Evolutionary conservation across 2,329 filamentous ascomycete species (phyloP), one percentile per base, ranked within the genome.

Genomic region (Orbilia brochopaga): DNA sequence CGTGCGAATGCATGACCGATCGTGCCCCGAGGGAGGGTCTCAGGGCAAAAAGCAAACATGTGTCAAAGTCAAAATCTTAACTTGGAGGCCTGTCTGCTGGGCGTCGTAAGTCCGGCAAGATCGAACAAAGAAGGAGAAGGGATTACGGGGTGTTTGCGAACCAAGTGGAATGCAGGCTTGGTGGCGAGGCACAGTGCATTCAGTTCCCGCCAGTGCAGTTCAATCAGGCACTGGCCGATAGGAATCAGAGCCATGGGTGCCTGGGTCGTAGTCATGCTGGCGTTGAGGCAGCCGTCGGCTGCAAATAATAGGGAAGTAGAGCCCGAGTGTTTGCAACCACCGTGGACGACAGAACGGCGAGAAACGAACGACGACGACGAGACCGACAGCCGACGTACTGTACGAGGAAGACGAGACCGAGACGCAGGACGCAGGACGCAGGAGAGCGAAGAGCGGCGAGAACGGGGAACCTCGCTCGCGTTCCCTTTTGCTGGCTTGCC

Each of bases 21-120:
- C 66, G 17, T 64, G 40, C 56, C 66, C 66, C 59, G 54, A 53
- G 50, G n/a, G 62, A 57, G 50, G 55, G 67, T 61, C 42, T 65
- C 60, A 61, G 37, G 30, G 17, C 40, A 65, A 65, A 72, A 72
- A 72, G 60, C 60, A 64, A 72, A 65, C 51, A 72, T 56, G 51
- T 21, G 35, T 51, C 27, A 62, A 51, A 35, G 54, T 63, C 55
- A 46, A 54, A 40, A 59, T 55, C 51, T 56, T 44, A 58, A 56
- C 24, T n/a, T 32, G 44, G 35, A 52, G 48, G 59, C 66, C 54
- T 50, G 48, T 50, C 46, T 48, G 57, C 44, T 58, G 51, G 57
- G 58, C 54, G 58, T 60, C 60, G 60, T 65, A 65, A 72, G 60
- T 65, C 48, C 42, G 60, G 52, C 52, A 40, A 69, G 54, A 69